Conservation (phyloP, 164 flowering plant genomes). For the Tetracentron sinense region DNA sequence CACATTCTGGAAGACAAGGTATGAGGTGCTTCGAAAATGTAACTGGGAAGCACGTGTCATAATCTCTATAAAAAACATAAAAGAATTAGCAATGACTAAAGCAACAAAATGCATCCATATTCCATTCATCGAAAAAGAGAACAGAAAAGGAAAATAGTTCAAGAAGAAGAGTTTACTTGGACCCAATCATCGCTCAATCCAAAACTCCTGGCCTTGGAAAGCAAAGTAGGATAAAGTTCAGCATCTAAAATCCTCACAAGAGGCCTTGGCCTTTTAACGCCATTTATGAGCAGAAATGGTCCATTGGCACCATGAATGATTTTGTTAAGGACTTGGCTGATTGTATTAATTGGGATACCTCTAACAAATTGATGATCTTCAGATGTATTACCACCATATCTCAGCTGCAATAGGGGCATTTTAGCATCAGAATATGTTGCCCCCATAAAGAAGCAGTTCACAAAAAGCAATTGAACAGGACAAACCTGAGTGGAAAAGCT, state of each 20-base stretch:
- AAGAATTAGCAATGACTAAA: background rate
- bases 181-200: slow-evolving; percentile 86
- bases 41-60: background rate
- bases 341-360: slow-evolving; percentile 76
- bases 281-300: slow-evolving; percentile 73
- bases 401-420: slow-evolving; percentile 50
- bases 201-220: slow-evolving; percentile 93
- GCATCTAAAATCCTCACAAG: slow-evolving; percentile 77
- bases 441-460: slow-evolving; percentile 2
- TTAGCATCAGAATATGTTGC: slow-evolving; percentile 3
- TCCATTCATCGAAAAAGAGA: background rate
- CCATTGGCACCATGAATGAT: slow-evolving; percentile 67
- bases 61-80: background rate
- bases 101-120: background rate
- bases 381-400: slow-evolving; percentile 66
- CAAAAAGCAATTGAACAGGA: slow-evolving; percentile 2
- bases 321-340: slow-evolving; percentile 76
- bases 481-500: slow-evolving; percentile 95
- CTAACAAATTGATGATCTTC: slow-evolving; percentile 94
- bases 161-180: slow-evolving; percentile 42
- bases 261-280: slow-evolving; percentile 81
- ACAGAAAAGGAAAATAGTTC: background rate
- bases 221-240: slow-evolving; percentile 90
- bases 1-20: background rate
- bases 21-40: background rate